phyloP scores from a whole-genome alignment of 1,284 basidiomycete genomes.

The Cystobasidium slooffiae region DNA sequence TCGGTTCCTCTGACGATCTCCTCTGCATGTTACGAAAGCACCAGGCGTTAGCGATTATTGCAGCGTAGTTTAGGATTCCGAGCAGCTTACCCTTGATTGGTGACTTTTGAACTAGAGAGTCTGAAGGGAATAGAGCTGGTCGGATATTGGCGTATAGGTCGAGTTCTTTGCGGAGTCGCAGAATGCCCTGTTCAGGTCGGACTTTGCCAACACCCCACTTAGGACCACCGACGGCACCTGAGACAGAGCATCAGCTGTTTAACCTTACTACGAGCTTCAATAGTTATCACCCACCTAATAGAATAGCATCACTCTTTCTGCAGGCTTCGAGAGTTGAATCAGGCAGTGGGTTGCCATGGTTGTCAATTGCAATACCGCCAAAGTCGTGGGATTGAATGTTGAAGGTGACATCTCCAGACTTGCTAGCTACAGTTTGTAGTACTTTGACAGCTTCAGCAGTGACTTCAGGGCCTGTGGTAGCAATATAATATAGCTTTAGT shows the following conservation, averaged over 20 bases:
- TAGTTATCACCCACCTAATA: slow-evolving; percentile 71
- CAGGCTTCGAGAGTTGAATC: slow-evolving; percentile 83
- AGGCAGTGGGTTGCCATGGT: slow-evolving; percentile 79
- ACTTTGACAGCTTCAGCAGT: slow-evolving; percentile 85
- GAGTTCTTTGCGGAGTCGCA: slow-evolving; percentile 87
- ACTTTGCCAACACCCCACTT: slow-evolving; percentile 95
- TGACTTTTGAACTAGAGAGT: slow-evolving; percentile 84
- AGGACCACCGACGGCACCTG: slow-evolving; percentile 94
- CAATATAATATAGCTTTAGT: background rate
- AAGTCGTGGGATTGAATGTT: slow-evolving; percentile 72
- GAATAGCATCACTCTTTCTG: slow-evolving; percentile 84
- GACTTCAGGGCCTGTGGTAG: slow-evolving; percentile 81
- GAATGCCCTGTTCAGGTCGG: slow-evolving; percentile 92
- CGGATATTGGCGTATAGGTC: slow-evolving; percentile 98
- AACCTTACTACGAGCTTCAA: background rate
- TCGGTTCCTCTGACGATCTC: slow-evolving; percentile 59
- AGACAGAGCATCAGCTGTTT: slow-evolving; percentile 8
- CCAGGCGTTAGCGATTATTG: slow-evolving; percentile 42
- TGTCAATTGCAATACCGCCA: slow-evolving; percentile 93
- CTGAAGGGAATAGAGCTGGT: slow-evolving; percentile 91
- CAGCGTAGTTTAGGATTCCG: slow-evolving; percentile 66
- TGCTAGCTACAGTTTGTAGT: slow-evolving; percentile 73
- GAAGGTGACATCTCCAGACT: slow-evolving; percentile 70
- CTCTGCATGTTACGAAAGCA: slow-evolving; percentile 6
- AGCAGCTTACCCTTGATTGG: slow-evolving; percentile 89